These are phyloP conservation scores for Candolleomyces aberdarensis DNA, from an alignment of 768 basidiomycete genomes.

Conservation along the genomic window DNA sequence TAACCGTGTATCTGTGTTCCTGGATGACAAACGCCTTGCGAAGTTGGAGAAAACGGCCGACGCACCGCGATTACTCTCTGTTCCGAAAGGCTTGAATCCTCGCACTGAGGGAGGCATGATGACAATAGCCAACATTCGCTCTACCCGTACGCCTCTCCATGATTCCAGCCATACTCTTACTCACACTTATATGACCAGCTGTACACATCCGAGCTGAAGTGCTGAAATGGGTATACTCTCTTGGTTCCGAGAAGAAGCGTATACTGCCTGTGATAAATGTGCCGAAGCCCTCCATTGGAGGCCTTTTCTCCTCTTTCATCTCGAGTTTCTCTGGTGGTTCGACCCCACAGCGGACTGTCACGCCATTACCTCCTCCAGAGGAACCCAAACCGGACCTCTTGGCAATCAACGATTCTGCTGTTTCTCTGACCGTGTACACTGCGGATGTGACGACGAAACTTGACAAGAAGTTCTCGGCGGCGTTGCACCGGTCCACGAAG, in stretches of 20 bases:
- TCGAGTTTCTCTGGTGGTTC: conserved; percentile 32
- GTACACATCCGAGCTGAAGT: conserved; percentile 79
- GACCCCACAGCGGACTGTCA: conserved; percentile 34
- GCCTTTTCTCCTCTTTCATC: conserved; percentile 52
- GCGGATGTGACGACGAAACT: conserved; percentile 64
- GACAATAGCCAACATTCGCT: conserved; percentile 61
- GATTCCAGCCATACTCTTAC: not conserved
- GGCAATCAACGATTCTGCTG: conserved; percentile 46
- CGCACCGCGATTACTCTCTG: conserved; percentile 41
- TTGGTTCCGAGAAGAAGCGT: conserved; percentile 57
- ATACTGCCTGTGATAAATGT: conserved; percentile 25
- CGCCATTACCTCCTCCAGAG: conserved; percentile 27
- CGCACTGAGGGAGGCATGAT: conserved; percentile 62
- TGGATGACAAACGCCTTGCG: conserved; percentile 74
- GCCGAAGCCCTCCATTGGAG: conserved; percentile 29
- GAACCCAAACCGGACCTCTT: conserved; percentile 33
- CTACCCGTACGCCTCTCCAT: conserved; percentile 46
- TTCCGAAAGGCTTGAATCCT: conserved; percentile 56
- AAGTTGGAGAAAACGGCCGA: conserved; percentile 63
- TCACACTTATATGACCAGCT: conserved; percentile 35
- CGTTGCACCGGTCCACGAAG: conserved; percentile 89
- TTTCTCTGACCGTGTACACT: conserved; percentile 62
- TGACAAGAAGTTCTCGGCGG: conserved; percentile 62
- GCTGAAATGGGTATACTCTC: conserved; percentile 74
- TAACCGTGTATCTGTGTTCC: conserved; percentile 71